Evolutionary conservation across 1,284 basidiomycete genomes (phyloP), one percentile per base, ranked within the genome.

Genomic region (Pseudozyma tsukubaensis): DNA sequence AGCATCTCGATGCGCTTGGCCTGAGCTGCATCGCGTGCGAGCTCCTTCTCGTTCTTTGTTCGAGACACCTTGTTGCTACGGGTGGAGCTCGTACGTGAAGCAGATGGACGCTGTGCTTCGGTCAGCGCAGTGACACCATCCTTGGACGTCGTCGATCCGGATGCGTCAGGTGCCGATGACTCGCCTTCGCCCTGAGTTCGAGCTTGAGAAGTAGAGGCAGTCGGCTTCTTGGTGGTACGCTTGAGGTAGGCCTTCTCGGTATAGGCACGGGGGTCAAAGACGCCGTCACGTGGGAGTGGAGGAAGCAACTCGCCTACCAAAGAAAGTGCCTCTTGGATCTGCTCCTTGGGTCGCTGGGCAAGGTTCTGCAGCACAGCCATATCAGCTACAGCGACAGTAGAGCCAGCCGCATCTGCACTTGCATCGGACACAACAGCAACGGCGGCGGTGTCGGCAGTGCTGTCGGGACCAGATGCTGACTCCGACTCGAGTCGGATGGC

Each of bases 351-450:
- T 40, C 94, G 89, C 84, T 97, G 94, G 0, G 94, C 94, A 37
- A 99, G 87, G 84, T 96, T 98, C 86, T 98, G 94, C 89, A 98
- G 93, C 37, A 99, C 93, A 8, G 93, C 92, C 93, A 98, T 95
- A 84, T 98, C 95, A 4, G 72, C 85, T 50, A 61, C 80, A 8
- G 77, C 77, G 18, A 81, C 76, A 34, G 77, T 57, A 7, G 69
- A 50, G 43, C 54, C 57, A 9, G 53, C 60, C 1, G 42, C 44
- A 11, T 61, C 59, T 7, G 58, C 59, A 21, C 49, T 47, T 21
- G 57, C 68, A 4, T 73, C 62, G 16, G 66, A 57, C 0, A 72
- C 67, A 9, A 73, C 66, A 21, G 71, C 70, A 8, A 77, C 69
- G 4, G 72, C 75, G 32, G 72, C 68, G 2, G 69, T 66, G 5